Base-by-base conservation (phyloP, 1,139 yeast genomes). In the Hansenula sp. region DNA sequence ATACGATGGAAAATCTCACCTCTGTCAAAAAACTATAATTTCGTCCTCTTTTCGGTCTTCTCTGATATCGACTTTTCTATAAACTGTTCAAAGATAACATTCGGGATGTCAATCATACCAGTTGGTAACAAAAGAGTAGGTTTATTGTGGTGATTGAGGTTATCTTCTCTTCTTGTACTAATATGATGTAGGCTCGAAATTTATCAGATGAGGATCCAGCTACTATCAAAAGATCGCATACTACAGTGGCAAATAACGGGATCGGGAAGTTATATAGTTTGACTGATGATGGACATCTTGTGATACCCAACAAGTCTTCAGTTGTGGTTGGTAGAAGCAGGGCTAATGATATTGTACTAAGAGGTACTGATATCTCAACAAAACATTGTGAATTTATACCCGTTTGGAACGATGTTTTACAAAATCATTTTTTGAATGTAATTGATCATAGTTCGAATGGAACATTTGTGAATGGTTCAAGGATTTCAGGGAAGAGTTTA, bases 401-500 rank as follows among this genome's bases (percentile, higher is more conserved):
- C 4, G 52, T 65, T 9, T 57, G 53, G 28, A 63, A 68, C 46
- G 59, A 66, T 4, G 53, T 64, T 24, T 67, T 67, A 28, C 66
- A 65, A 19, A 60, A 61, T 16, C 60, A 70, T 27, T 76, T 72
- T 40, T 63, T 76, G 38, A 74, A 74, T 48, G 56, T 83, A 17
- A 70, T 76, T 3, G 91, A 84, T 59, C 54, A 70, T 38, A 81
- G 89, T 51, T 68, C 86, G 6, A 84, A 84, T 57, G 93, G 93
- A 2, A 76, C 87, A 0, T 81, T 68, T 52, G 67, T 84, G 15
- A 85, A 84, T 55, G 86, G 79, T 15, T 75, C 72, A 34, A 59
- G 69, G 38, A 56, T 83, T 3, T 81, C 81, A 0, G 74, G 70
- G 13, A 71, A 75, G 19, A 71, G 70, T 32, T 65, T 67, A 9